Percentiles rank a stretch among this genome's conserved stretches.
phyloP scores from a whole-genome alignment of 352 stramenopile genomes.

The Pythium dissimile region DNA sequence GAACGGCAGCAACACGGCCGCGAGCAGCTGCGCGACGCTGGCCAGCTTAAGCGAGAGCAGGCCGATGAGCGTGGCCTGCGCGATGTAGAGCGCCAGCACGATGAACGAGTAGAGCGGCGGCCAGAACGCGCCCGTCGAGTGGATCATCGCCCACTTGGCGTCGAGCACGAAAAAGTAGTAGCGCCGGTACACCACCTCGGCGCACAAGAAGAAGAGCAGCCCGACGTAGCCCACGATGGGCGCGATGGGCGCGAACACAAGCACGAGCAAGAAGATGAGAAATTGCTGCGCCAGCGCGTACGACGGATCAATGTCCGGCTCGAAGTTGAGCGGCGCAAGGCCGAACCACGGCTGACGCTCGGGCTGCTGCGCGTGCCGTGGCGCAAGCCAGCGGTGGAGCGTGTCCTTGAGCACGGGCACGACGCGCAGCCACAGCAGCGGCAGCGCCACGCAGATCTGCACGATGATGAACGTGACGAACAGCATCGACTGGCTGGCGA shows the following conservation, averaged over 20 bases:
- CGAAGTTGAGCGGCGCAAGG: conserved; percentile 46
- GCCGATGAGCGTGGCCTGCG: conserved; percentile 60
- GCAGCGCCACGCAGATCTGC: conserved; percentile 49
- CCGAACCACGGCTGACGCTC: conserved; percentile 51
- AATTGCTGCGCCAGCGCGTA: conserved; percentile 55
- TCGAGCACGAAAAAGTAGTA: conserved; percentile 71
- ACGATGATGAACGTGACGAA: conserved; percentile 85
- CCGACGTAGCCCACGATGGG: conserved; percentile 77
- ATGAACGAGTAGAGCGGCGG: conserved; percentile 66
- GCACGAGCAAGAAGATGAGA: conserved; percentile 62
- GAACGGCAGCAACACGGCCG: conserved; percentile 41
- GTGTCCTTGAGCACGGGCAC: conserved; percentile 41
- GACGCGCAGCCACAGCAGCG: conserved; percentile 63
- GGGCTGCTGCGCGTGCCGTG: conserved; percentile 56
- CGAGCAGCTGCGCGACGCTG: conserved; percentile 36
- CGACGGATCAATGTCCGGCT: conserved; percentile 69
- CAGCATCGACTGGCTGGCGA: conserved; percentile 79
- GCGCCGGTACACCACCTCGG: conserved; percentile 68
- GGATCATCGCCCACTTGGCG: conserved; percentile 43
- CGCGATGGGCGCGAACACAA: conserved; percentile 78
- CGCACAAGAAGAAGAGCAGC: conserved; percentile 59
- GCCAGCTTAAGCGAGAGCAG: conserved; percentile 65
- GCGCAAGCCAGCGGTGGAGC: conserved; percentile 51
- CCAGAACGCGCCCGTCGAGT: conserved; percentile 71
- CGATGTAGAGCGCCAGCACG: conserved; percentile 55